Conservation (phyloP, 139 green algal species). For the Parachlorella kessleri region DNA sequence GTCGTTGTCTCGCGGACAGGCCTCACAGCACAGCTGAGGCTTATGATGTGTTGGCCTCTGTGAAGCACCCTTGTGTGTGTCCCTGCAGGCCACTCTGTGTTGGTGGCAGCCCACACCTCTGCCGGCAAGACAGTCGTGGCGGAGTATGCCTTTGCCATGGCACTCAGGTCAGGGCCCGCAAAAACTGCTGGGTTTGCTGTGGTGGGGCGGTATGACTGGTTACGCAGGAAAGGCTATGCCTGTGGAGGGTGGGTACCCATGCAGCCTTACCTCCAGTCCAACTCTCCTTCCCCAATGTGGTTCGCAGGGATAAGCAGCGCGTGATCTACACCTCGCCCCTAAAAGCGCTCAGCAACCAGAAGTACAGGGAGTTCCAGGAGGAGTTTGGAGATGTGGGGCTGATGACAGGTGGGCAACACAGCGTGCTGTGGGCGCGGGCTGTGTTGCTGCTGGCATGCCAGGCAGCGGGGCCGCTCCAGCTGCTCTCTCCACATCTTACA, state of each 20-base stretch:
- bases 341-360: slow-evolving; percentile 89
- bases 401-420: slow-evolving; percentile 65
- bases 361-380: slow-evolving; percentile 82
- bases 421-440: too few species aligned
- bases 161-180: slow-evolving; percentile 51
- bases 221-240: too few species aligned
- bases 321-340: slow-evolving; percentile 91
- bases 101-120: slow-evolving; percentile 86
- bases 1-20: too few species aligned
- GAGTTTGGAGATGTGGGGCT: slow-evolving; percentile 78
- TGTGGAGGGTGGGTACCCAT: too few species aligned
- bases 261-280: too few species aligned
- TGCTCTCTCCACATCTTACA: neutral
- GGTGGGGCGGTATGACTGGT: too few species aligned
- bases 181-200: too few species aligned
- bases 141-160: slow-evolving; percentile 88
- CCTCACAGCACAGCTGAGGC: too few species aligned
- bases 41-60: too few species aligned
- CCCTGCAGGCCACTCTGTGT: slow-evolving; percentile 68
- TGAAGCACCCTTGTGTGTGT: too few species aligned
- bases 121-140: slow-evolving; percentile 85
- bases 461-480: neutral
- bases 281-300: too few species aligned
- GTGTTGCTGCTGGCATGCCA: neutral
- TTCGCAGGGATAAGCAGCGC: slow-evolving; percentile 45